These are phyloP conservation scores for Malassezia arunalokei DNA, from an alignment of 1,284 basidiomycete species.

Conservation along the genomic window DNA sequence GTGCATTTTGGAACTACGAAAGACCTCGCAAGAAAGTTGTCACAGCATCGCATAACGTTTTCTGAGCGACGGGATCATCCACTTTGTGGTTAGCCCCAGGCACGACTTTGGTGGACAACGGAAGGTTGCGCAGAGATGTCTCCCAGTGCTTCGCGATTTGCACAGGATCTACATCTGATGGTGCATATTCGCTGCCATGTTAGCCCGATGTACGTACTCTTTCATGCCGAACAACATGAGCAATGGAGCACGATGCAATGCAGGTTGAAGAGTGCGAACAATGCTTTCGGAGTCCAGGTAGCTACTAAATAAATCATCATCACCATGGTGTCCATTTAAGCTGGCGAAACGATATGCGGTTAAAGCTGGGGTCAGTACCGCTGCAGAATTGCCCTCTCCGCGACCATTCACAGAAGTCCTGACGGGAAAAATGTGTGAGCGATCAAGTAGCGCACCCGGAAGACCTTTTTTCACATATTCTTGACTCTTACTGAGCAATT, in stretches of 20 bases:
- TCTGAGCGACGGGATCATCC: conserved; percentile 18
- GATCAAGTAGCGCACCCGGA: conserved; percentile 15
- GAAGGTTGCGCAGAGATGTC: conserved; percentile 7
- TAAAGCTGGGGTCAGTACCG: conserved; percentile 22
- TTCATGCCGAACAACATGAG: conserved; percentile 29
- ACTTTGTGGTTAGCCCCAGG: conserved; percentile 32
- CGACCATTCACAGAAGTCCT: background rate
- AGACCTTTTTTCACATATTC: conserved; percentile 10
- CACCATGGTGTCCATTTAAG: conserved; percentile 24
- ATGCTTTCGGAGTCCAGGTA: conserved; percentile 20
- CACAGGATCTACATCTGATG: conserved; percentile 11
- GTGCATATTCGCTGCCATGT: conserved; percentile 24
- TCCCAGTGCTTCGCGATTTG: conserved; percentile 21
- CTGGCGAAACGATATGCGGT: conserved; percentile 38
- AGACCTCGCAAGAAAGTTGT: conserved; percentile 9
- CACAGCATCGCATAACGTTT: conserved; percentile 18
- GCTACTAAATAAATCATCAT: conserved; percentile 41
- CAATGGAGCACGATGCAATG: conserved; percentile 13
- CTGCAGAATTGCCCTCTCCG: conserved; percentile 22
- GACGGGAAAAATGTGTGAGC: conserved; percentile 2
- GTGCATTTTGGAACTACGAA: background rate
- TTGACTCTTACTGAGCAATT: conserved; percentile 13
- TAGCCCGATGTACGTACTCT: conserved; percentile 23
- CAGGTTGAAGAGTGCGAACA: background rate
- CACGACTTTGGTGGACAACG: conserved; percentile 18